These are phyloP conservation scores for Fusarium citri DNA, from an alignment of 2,329 filamentous ascomycete species.

Conservation along the genomic window DNA sequence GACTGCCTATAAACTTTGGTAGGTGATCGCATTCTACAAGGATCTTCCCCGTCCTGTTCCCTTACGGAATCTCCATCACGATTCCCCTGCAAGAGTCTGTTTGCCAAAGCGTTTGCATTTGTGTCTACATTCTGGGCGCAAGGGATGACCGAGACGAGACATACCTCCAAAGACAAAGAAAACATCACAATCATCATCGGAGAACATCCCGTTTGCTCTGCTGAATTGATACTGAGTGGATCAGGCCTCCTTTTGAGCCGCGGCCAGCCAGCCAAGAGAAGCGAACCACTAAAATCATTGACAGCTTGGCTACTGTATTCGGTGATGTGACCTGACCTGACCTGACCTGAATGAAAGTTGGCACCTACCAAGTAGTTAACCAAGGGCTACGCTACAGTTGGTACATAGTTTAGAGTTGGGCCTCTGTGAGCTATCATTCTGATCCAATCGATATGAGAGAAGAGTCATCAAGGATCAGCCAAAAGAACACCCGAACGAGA, in stretches of 20 bases:
- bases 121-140: constrained; percentile 30
- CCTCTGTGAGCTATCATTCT: constrained; percentile 30
- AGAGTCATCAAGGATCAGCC: constrained; percentile 27
- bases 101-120: constrained; percentile 34
- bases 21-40: not conserved
- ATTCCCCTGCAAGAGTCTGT: constrained; percentile 7
- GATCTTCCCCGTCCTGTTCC: constrained; percentile 12
- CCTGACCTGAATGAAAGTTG: not conserved
- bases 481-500: constrained; percentile 6
- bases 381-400: not conserved
- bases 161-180: constrained; percentile 20
- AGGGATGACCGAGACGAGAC: constrained; percentile 12
- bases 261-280: not conserved
- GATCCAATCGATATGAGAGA: constrained; percentile 18
- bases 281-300: not conserved
- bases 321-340: not conserved
- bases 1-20: not conserved
- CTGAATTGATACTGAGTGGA: not conserved
- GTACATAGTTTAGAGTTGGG: constrained; percentile 12
- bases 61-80: not conserved
- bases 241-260: constrained; percentile 1
- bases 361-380: not conserved
- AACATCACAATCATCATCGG: not conserved
- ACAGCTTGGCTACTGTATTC: not conserved
- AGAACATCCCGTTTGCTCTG: not conserved